phyloP scores from a whole-genome alignment of 371 early-diverging fungal species.

The Umbelopsis sp. region DNA sequence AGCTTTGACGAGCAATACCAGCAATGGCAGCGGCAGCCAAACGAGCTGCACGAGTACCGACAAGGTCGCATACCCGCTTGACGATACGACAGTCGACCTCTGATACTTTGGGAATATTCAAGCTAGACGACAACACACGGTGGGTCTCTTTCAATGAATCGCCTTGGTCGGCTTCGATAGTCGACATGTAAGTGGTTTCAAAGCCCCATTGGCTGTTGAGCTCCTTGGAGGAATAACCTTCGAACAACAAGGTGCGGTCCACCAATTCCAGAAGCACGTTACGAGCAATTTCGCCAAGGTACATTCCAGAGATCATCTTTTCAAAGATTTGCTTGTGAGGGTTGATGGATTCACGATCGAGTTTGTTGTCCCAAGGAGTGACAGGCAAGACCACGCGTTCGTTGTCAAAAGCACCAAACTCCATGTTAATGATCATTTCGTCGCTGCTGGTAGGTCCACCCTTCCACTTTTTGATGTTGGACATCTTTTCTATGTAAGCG shows the following conservation, averaged over 20 bases:
- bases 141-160: conserved; percentile 63
- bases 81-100: conserved; percentile 81
- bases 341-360: conserved; percentile 85
- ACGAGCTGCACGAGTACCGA: conserved; percentile 89
- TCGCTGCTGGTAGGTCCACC: conserved; percentile 38
- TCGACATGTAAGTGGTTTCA: conserved; percentile 91
- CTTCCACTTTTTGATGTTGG: conserved; percentile 75
- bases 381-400: conserved; percentile 77
- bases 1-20: conserved; percentile 75
- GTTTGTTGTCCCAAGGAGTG: conserved; percentile 82
- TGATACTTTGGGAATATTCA: conserved; percentile 68
- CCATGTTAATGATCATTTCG: conserved; percentile 93
- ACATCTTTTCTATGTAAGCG: conserved; percentile 87
- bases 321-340: conserved; percentile 85
- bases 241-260: conserved; percentile 79
- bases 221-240: conserved; percentile 47
- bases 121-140: conserved; percentile 77
- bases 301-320: conserved; percentile 96
- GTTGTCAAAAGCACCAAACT: conserved; percentile 90
- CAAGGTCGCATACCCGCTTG: conserved; percentile 81
- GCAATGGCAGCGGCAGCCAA: conserved; percentile 85
- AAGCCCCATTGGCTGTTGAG: conserved; percentile 79
- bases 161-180: conserved; percentile 86
- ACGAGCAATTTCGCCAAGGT: conserved; percentile 92
- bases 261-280: conserved; percentile 80